Evolutionary conservation across 208 protist genomes (phyloP).

Genomic region (Acanthamoeba divionensis): DNA sequence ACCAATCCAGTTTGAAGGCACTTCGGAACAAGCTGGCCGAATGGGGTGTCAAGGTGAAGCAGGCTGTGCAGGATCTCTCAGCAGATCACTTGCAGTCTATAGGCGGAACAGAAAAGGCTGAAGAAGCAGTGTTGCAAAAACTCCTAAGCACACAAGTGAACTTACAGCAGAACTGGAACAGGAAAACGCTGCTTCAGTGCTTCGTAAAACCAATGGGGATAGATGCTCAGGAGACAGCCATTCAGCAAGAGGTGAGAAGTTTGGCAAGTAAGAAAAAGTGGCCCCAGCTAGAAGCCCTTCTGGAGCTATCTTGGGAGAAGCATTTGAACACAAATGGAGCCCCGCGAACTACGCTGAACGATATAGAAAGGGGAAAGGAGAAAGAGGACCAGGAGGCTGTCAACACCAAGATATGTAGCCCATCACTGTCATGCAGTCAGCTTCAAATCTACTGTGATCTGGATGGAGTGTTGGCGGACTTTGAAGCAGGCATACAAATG

Average conservation of each 20-base stretch:
- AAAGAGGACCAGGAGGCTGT: neutral
- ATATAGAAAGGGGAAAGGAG: neutral
- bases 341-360: neutral
- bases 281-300: neutral
- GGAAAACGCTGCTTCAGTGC: neutral
- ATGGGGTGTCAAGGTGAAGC: neutral
- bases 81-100: neutral
- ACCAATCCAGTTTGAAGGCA: neutral
- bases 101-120: neutral
- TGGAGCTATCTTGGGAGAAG: neutral
- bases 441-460: slow-evolving; percentile 39
- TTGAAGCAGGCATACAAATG: neutral
- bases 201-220: neutral
- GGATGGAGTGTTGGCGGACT: slow-evolving; percentile 40
- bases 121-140: neutral
- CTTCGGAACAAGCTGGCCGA: neutral
- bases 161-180: neutral
- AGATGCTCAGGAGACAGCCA: neutral
- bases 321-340: neutral
- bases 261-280: neutral
- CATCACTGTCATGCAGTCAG: neutral
- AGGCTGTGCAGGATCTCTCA: neutral
- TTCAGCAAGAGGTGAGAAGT: neutral
- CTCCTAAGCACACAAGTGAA: neutral
- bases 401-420: neutral